Percentiles rank a stretch among this genome's conserved stretches.
Conservation (phyloP, 345 rosid species). For the Geranium rotundifolium region DNA sequence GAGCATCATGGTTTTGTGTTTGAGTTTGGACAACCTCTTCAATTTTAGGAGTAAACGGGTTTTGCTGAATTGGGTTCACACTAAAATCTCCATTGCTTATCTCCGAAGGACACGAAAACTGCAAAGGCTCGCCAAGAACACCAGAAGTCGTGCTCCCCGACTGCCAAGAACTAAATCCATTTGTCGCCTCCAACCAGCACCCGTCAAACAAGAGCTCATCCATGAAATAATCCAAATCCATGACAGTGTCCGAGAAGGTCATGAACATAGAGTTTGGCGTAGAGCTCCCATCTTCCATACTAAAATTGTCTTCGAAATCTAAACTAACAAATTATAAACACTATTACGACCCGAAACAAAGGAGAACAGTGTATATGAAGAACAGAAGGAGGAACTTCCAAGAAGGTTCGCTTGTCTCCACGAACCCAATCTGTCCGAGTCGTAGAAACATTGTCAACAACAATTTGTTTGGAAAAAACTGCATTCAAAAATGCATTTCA, state of each 20-base stretch:
- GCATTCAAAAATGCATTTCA: conserved; percentile 57
- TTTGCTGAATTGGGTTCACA: too few relatives aligned
- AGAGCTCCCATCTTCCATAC: conserved; percentile 45
- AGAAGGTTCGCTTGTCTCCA: conserved; percentile 37
- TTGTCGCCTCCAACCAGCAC: conserved; percentile 18
- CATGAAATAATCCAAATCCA: conserved; percentile 79
- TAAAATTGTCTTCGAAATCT: neutral
- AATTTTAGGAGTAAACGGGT: conserved; percentile 7
- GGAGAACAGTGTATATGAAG: conserved; percentile 48
- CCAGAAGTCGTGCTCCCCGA: conserved; percentile 11
- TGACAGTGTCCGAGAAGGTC: conserved; percentile 34
- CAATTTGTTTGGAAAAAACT: conserved; percentile 35
- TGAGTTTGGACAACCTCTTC: conserved; percentile 18
- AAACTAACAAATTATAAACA: too few relatives aligned
- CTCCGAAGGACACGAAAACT: too few relatives aligned
- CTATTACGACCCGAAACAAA: conserved; percentile 37
- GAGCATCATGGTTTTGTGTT: too few relatives aligned
- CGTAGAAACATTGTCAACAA: conserved; percentile 60
- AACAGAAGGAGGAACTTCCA: conserved; percentile 56
- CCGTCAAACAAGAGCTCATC: conserved; percentile 57
- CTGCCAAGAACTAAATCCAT: conserved; percentile 17
- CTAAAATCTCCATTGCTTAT: too few relatives aligned
- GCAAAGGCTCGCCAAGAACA: too few relatives aligned
- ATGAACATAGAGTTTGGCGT: conserved; percentile 33
- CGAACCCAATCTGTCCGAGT: conserved; percentile 40